phyloP scores from a whole-genome alignment of 1,284 basidiomycete species.

The Sutorius eximius region DNA sequence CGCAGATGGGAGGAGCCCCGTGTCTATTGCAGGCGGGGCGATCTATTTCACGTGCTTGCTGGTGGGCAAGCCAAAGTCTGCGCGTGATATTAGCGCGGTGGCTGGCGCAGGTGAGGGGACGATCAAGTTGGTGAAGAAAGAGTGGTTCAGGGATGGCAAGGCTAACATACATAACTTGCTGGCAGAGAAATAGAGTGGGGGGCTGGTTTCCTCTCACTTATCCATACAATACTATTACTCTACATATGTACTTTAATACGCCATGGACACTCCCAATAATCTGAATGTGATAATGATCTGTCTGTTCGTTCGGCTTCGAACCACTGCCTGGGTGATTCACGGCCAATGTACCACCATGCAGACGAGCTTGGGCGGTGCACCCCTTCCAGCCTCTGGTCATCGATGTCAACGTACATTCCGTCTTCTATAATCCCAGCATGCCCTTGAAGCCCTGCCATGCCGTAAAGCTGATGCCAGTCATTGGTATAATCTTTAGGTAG shows the following conservation, averaged over 20 bases:
- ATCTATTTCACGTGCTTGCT: slow-evolving; percentile 91
- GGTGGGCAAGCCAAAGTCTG: slow-evolving; percentile 71
- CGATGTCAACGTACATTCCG: slow-evolving; percentile 3
- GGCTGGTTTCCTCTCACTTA: slow-evolving; percentile 6
- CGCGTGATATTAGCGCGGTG: slow-evolving; percentile 89
- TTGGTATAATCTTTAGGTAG: slow-evolving; percentile 95
- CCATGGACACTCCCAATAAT: too few relatives aligned
- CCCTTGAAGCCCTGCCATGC: slow-evolving; percentile 77
- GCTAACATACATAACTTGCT: slow-evolving; percentile 50
- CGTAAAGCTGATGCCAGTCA: slow-evolving; percentile 85
- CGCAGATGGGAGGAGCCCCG: slow-evolving; percentile 90
- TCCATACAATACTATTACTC: too few relatives aligned
- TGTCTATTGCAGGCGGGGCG: slow-evolving; percentile 96
- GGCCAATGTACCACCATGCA: too few relatives aligned
- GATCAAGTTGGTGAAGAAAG: slow-evolving; percentile 82
- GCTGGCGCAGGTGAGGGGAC: slow-evolving; percentile 97
- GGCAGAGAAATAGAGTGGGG: slow-evolving; percentile 22
- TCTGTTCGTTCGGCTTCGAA: too few relatives aligned
- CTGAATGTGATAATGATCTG: too few relatives aligned
- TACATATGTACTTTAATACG: slow-evolving; percentile 9
- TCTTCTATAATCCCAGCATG: slow-evolving; percentile 48
- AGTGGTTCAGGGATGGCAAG: slow-evolving; percentile 79
- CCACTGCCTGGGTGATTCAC: too few relatives aligned
- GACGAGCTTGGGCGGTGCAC: too few relatives aligned
- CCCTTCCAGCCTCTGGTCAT: too few relatives aligned